Conservation (phyloP, 768 basidiomycete species). For the Crucibulum laeve region DNA sequence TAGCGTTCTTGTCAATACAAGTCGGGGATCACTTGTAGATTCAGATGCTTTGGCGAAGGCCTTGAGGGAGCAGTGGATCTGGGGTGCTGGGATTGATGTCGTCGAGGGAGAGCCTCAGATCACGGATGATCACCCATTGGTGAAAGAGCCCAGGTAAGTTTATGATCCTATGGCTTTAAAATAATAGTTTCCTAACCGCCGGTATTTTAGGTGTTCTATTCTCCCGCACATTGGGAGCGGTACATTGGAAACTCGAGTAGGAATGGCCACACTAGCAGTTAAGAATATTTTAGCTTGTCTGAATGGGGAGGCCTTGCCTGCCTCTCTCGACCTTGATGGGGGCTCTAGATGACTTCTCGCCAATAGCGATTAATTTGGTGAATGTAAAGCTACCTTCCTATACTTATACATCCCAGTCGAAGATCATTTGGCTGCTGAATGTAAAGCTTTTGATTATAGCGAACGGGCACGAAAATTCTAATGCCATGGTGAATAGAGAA, state of each 20-base stretch:
- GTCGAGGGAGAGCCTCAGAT: slow-evolving; percentile 90
- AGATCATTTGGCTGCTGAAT: too few species aligned
- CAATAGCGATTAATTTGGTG: too few species aligned
- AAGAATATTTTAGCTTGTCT: slow-evolving; percentile 64
- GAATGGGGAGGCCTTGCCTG: slow-evolving; percentile 48
- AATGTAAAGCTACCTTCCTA: too few species aligned
- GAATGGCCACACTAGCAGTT: slow-evolving; percentile 76
- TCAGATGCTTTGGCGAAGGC: slow-evolving; percentile 85
- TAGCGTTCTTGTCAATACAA: slow-evolving; percentile 80
- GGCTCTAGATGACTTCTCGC: not conserved
- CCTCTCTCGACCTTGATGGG: slow-evolving; percentile 26
- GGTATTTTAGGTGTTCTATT: slow-evolving; percentile 57
- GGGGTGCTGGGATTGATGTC: slow-evolving; percentile 92
- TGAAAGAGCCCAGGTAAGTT: slow-evolving; percentile 66
- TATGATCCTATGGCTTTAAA: not conserved
- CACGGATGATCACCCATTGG: slow-evolving; percentile 67
- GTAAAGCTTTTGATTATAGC: not conserved
- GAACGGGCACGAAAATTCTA: not conserved
- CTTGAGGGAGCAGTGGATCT: slow-evolving; percentile 73
- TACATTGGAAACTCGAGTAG: slow-evolving; percentile 76
- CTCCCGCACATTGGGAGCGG: slow-evolving; percentile 92
- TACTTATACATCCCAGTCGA: too few species aligned
- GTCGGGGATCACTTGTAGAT: slow-evolving; percentile 85
- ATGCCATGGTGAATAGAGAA: not conserved
- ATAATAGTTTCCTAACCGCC: too few species aligned